These are phyloP conservation scores for Cutaneotrichosporon cavernicola DNA, from an alignment of 1,284 basidiomycete species.

Conservation along the genomic window DNA sequence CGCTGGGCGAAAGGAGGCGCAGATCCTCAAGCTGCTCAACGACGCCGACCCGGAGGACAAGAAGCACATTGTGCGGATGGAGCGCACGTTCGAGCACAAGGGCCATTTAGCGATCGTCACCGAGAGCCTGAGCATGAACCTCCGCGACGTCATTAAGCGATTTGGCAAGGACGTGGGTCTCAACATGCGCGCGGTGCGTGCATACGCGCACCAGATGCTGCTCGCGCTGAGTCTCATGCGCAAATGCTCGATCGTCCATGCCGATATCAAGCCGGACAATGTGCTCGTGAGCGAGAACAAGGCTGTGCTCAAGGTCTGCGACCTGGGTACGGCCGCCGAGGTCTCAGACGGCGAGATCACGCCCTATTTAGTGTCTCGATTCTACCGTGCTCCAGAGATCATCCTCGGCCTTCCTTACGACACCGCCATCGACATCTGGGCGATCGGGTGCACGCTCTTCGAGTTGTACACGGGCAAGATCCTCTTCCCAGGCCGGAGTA, in stretches of 20 bases:
- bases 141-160: slow-evolving; percentile 96
- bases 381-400: slow-evolving; percentile 98
- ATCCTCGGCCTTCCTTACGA: slow-evolving; percentile 96
- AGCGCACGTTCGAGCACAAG: slow-evolving; percentile 92
- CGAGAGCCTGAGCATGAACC: slow-evolving; percentile 93
- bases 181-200: slow-evolving; percentile 93
- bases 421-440: slow-evolving; percentile 92
- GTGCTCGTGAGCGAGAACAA: slow-evolving; percentile 94
- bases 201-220: slow-evolving; percentile 96
- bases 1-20: slow-evolving; percentile 88
- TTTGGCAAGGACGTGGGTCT: slow-evolving; percentile 98
- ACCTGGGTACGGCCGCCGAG: slow-evolving; percentile 93
- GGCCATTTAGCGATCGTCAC: slow-evolving; percentile 97
- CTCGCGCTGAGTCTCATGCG: slow-evolving; percentile 78
- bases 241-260: slow-evolving; percentile 92
- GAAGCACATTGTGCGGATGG: slow-evolving; percentile 88
- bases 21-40: slow-evolving; percentile 80
- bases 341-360: slow-evolving; percentile 88
- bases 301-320: slow-evolving; percentile 89
- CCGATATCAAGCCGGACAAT: slow-evolving; percentile 97
- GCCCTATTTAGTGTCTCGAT: slow-evolving; percentile 94
- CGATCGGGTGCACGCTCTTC: slow-evolving; percentile 94
- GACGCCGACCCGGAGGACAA: slow-evolving; percentile 93
- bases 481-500: slow-evolving; percentile 91
- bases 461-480: slow-evolving; percentile 99